Base-by-base conservation (phyloP, 495 filamentous ascomycete genomes). In the Mytilinidion resinicola region DNA sequence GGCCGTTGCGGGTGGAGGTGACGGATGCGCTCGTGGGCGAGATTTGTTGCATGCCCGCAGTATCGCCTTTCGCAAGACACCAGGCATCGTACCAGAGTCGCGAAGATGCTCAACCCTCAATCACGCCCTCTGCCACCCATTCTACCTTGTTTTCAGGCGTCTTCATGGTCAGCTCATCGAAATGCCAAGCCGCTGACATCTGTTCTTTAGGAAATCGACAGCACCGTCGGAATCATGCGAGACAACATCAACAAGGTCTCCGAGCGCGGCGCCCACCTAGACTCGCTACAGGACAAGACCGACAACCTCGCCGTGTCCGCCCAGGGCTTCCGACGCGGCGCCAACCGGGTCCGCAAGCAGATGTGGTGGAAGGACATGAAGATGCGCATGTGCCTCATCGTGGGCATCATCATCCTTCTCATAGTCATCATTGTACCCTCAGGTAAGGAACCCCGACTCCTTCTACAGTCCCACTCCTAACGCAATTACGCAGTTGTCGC, bases 361-460 rank as follows among this genome's bases (percentile, higher is more conserved):
- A 95, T 96, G 86, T 90, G 84, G 85, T 87, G 85, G 87, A 88
- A 91, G 82, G 92, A 98, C 73, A 96, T 97, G 90, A 96, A 96
- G 82, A 99, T 97, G 93, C 85, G 92, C 68, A 93, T 96, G 76
- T 97, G 91, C 73, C 77, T 99, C 67, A 87, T 90, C 58, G 79
- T 85, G 55, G 92, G 89, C 58, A 86, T 97, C 73, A 85, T 96
- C 66, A 77, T 96, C 53, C 76, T 97, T 61, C 79, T 97, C 56
- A 76, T 96, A 55, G 82, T 98, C 69, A 96, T 98, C 69, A 91
- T 96, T 67, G 85, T 96, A 56, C 90, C 90, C 50, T 77, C 85
- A 59, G 88, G 92, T 93, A 83, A 67, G 72, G 59, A 44, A 1
- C 12, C 11, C 21, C 25, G 17, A 7, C 15, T 25, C 15, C 30